Percentiles rank a stretch among this genome's conserved stretches.
Conservation (phyloP, 208 protist genomes). For the Leishmania mexicana region DNA sequence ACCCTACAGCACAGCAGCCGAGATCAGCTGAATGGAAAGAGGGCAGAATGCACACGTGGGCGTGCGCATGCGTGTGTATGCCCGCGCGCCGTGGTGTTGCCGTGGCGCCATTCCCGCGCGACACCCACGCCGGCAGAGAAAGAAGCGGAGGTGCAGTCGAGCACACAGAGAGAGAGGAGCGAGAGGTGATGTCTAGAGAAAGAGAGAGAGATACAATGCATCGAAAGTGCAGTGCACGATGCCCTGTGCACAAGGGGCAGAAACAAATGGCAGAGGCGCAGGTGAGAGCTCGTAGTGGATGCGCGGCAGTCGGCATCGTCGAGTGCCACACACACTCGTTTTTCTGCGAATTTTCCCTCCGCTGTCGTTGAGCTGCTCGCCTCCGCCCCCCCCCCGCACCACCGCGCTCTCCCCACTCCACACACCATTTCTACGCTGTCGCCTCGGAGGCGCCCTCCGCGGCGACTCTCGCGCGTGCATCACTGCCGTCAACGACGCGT, state of each 20-base stretch:
- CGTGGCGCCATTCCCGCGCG: not conserved
- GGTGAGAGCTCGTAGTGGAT: not conserved
- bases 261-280: not conserved
- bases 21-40: not conserved
- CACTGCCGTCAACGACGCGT: not conserved
- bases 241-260: not conserved
- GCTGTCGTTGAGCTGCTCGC: not conserved
- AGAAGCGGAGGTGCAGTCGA: too few relatives aligned
- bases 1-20: not conserved
- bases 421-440: too few relatives aligned
- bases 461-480: not conserved
- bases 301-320: not conserved
- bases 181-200: not conserved
- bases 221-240: not conserved
- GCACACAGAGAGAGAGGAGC: not conserved
- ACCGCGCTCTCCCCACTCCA: too few relatives aligned
- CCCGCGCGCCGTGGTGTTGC: not conserved
- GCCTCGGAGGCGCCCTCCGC: too few relatives aligned
- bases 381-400: too few relatives aligned
- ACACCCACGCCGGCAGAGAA: not conserved
- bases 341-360: not conserved
- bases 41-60: too few relatives aligned
- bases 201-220: not conserved
- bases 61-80: not conserved
- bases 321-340: not conserved